Conservation (phyloP, 352 stramenopile species). For the Phytophthora colocasiae region DNA sequence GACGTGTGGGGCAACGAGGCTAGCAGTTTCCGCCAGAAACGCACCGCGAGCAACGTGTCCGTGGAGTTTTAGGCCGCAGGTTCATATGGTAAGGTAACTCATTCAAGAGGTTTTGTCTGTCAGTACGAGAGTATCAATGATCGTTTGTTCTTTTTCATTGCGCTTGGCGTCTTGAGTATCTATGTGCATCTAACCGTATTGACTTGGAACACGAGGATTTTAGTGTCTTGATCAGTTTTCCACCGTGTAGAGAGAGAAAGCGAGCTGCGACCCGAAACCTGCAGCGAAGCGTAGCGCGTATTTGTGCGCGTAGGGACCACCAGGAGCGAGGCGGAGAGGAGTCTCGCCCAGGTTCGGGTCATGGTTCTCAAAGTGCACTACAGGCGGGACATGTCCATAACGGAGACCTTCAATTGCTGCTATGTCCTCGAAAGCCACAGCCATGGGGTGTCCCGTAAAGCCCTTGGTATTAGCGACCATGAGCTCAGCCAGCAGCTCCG, state of each 20-base stretch:
- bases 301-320: slow-evolving; percentile 77
- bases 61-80: slow-evolving; percentile 58
- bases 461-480: slow-evolving; percentile 94
- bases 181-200: slow-evolving; percentile 24
- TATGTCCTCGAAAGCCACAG: slow-evolving; percentile 97
- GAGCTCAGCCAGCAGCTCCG: slow-evolving; percentile 74
- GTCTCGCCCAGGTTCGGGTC: slow-evolving; percentile 74
- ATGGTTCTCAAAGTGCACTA: slow-evolving; percentile 92
- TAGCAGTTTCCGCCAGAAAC: slow-evolving; percentile 48
- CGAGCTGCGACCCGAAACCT: slow-evolving; percentile 96
- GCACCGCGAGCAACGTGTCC: slow-evolving; percentile 59
- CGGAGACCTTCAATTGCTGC: slow-evolving; percentile 93
- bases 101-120: slow-evolving; percentile 31
- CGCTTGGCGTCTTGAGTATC: slow-evolving; percentile 9
- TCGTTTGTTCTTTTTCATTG: no score
- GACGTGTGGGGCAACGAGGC: slow-evolving; percentile 58
- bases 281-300: slow-evolving; percentile 96
- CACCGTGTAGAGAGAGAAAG: slow-evolving; percentile 94
- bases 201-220: slow-evolving; percentile 7
- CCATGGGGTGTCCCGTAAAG: slow-evolving; percentile 97
- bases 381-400: slow-evolving; percentile 83
- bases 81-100: slow-evolving; percentile 31
- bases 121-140: slow-evolving; percentile 4
- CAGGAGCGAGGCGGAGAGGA: slow-evolving; percentile 61
- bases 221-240: slow-evolving; percentile 39